These are phyloP conservation scores for Yamagishiella unicocca DNA, from an alignment of 139 green algal species.

Conservation along the genomic window DNA sequence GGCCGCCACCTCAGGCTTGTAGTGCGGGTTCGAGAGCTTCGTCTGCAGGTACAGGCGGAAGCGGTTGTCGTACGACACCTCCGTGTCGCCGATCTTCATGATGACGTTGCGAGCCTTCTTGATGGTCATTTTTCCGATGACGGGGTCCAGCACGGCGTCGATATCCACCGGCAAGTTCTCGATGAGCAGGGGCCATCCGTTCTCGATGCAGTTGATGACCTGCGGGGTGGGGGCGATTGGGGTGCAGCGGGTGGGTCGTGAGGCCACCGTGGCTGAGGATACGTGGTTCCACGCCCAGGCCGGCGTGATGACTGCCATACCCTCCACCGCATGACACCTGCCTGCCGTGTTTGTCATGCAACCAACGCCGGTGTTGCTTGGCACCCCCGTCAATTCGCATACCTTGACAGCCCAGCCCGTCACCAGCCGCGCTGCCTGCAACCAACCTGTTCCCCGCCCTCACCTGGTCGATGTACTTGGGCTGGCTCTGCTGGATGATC, in stretches of 20 bases:
- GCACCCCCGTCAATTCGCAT: too few relatives aligned
- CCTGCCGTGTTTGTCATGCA: too few relatives aligned
- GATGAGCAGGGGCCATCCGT: conserved; percentile 87
- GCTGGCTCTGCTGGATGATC: conserved; percentile 89
- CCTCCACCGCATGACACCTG: too few relatives aligned
- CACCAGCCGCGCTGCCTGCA: too few relatives aligned
- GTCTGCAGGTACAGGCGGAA: conserved; percentile 92
- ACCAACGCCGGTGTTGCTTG: too few relatives aligned
- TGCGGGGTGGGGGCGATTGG: conserved; percentile 26
- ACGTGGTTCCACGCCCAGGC: too few relatives aligned
- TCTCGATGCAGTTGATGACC: conserved; percentile 87
- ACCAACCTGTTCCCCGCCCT: too few relatives aligned
- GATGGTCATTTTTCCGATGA: conserved; percentile 88
- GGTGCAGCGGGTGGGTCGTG: too few relatives aligned
- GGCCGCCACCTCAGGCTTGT: conserved; percentile 84
- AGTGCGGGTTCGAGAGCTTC: conserved; percentile 93
- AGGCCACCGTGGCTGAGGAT: conserved; percentile 79
- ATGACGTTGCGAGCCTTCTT: conserved; percentile 90
- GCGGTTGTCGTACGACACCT: conserved; percentile 90
- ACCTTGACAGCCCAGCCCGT: too few relatives aligned
- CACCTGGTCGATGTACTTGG: conserved; percentile 89
- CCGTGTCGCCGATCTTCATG: conserved; percentile 87
- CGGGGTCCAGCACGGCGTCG: conserved; percentile 86
- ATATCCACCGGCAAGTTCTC: conserved; percentile 92
- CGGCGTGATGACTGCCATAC: too few relatives aligned